A percentile compares a stretch with the other conserved stretches of the same genome.
phyloP scores from a whole-genome alignment of 176 grass and related monocot genomes.

The Ensete ventricosum region DNA sequence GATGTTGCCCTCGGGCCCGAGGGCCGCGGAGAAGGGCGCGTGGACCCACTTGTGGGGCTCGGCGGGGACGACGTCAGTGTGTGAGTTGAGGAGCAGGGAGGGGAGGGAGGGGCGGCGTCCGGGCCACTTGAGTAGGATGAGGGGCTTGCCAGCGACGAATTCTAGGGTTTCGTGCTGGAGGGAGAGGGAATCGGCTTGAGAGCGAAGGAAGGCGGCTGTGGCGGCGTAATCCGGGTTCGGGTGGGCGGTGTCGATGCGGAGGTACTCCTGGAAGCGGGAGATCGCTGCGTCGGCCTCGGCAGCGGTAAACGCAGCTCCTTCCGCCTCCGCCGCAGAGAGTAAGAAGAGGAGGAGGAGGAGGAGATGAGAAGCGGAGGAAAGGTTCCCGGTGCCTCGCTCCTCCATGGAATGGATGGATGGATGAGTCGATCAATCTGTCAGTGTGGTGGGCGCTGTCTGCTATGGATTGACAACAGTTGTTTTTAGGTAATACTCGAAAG shows the following conservation, averaged over 20 bases:
- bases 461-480: too few species aligned
- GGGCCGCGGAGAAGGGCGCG: constrained; percentile 65
- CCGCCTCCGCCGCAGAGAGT: constrained; percentile 1
- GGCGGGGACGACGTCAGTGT: constrained; percentile 88
- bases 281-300: constrained; percentile 43
- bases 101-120: constrained; percentile 49
- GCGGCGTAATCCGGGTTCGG: constrained; percentile 64
- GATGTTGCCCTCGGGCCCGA: constrained; percentile 54
- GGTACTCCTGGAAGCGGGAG: constrained; percentile 90
- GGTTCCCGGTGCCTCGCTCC: background rate
- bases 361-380: constrained; percentile 7
- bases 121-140: constrained; percentile 71
- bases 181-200: constrained; percentile 34
- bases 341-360: constrained; percentile 19
- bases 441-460: too few species aligned
- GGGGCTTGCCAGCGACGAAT: constrained; percentile 54
- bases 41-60: constrained; percentile 85
- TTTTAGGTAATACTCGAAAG: too few species aligned
- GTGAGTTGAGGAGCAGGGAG: constrained; percentile 78
- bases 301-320: constrained; percentile 10
- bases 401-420: background rate
- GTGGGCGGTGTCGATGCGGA: constrained; percentile 88
- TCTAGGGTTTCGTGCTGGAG: constrained; percentile 68
- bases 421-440: background rate
- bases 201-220: constrained; percentile 46